Base-by-base conservation (phyloP, 352 stramenopile genomes). In the Discostella stelligera region DNA sequence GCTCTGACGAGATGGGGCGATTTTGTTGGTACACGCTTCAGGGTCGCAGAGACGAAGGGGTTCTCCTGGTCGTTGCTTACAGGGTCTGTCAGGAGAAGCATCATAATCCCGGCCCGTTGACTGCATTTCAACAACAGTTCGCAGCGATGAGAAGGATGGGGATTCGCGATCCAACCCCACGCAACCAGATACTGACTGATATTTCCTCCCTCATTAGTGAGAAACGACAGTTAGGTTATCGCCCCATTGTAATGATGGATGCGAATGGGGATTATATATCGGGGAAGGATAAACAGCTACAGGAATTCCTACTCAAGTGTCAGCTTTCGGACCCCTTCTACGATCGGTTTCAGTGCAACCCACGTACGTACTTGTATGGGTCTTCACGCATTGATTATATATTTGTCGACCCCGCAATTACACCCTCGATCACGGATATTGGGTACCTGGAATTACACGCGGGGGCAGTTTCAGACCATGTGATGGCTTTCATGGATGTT, bases 41-140 rank as follows among this genome's bases (percentile, higher is more conserved):
- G 23, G 58, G 58, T 11, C 32, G 11, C 48, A 5, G 54, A 46
- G 69, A 61, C 30, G 21, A 56, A 61, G 69, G 69, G 8, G 52
- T 77, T 3, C 4, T 70, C 0, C 21, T 71, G 7, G 62, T 77
- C 4, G 60, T 11, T 1, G 69, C 30, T 0, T 77, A 77, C 25
- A 58, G 68, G 56, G 68, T 77, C 37, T 70, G 68, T 39, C 58
- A 77, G 49, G n/a, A 64, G 10, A 25, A 0, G 20, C n/a, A 6
- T 8, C 32, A 37, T 16, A 27, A 48, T 5, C 37, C 61, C 21
- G 69, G 68, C 8, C 18, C 48, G 41, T 2, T 54, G 9, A 77
- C 68, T 8, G 68, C 68, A 70, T 70, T 66, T 39, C 32, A 11
- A 14, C 52, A 64, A 44, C 21, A 71, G 18, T 62, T 39, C 18